A percentile compares a stretch with the other conserved stretches of the same genome.
These are phyloP conservation scores for Chrysoporthe deuterocubensis DNA, from an alignment of 2,329 filamentous ascomycete species.

Conservation along the genomic window DNA sequence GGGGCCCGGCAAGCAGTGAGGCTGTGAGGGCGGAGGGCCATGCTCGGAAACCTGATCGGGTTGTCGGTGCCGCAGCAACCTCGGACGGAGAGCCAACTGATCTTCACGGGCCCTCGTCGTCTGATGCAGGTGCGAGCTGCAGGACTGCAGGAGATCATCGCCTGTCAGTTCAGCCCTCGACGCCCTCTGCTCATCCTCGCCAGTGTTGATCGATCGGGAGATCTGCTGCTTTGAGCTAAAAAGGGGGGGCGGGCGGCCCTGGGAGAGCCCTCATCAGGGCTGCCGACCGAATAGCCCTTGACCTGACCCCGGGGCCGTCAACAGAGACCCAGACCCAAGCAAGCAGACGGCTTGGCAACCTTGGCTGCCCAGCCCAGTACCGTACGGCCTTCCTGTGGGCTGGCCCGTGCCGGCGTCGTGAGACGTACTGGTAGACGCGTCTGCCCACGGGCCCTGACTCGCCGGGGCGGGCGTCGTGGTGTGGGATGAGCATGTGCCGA, in stretches of 20 bases:
- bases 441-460: neutral
- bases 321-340: neutral
- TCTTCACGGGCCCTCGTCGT: neutral
- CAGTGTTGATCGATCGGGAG: slow-evolving; percentile 20
- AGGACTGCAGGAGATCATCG: neutral
- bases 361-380: too few species aligned
- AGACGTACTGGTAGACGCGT: neutral
- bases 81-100: neutral
- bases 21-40: slow-evolving; percentile 1
- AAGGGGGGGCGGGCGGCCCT: slow-evolving; percentile 19
- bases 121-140: neutral
- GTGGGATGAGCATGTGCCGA: neutral
- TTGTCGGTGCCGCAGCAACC: neutral
- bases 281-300: neutral
- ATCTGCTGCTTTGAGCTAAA: slow-evolving; percentile 21
- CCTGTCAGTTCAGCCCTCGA: slow-evolving; percentile 1
- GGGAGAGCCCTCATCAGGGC: slow-evolving; percentile 6
- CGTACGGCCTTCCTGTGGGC: neutral
- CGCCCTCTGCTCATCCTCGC: neutral
- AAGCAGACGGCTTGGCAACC: neutral
- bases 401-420: neutral
- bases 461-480: too few species aligned
- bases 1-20: neutral
- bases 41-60: neutral
- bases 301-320: neutral